Percentiles rank a stretch among this genome's conserved stretches.
These are phyloP conservation scores for Tolypocladium capitatum DNA, from an alignment of 2,329 filamentous ascomycete species.

Conservation along the genomic window DNA sequence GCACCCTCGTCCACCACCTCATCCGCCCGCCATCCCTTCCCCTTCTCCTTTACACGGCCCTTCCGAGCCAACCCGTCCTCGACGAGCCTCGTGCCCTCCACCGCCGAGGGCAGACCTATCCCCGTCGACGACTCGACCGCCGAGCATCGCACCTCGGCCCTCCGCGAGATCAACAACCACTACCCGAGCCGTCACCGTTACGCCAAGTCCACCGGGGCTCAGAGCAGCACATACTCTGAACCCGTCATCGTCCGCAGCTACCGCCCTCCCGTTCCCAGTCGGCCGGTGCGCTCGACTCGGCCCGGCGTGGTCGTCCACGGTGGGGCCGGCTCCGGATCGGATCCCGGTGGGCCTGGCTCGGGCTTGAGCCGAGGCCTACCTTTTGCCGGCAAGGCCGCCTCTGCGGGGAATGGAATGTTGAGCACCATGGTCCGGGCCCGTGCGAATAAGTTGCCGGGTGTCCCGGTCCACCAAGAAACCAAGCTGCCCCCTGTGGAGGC, in stretches of 20 bases:
- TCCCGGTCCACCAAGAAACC: slow-evolving; percentile 19
- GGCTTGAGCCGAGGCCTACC: slow-evolving; percentile 17
- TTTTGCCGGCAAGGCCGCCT: slow-evolving; percentile 17
- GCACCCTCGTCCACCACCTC: slow-evolving; percentile 10
- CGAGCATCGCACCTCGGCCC: slow-evolving; percentile 43
- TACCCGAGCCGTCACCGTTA: slow-evolving; percentile 44
- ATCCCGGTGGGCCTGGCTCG: slow-evolving; percentile 15
- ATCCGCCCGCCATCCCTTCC: slow-evolving; percentile 22
- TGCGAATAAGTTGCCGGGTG: slow-evolving; percentile 19
- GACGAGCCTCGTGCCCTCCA: slow-evolving; percentile 38
- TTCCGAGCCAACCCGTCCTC: slow-evolving; percentile 37
- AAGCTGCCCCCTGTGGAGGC: slow-evolving; percentile 49
- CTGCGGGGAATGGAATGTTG: slow-evolving; percentile 25
- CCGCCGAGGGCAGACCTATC: slow-evolving; percentile 41
- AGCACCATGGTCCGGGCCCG: slow-evolving; percentile 30
- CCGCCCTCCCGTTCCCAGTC: slow-evolving; percentile 30
- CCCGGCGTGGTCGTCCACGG: slow-evolving; percentile 15
- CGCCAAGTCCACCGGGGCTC: slow-evolving; percentile 41
- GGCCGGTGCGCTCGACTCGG: slow-evolving; percentile 16
- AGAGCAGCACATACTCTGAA: slow-evolving; percentile 47
- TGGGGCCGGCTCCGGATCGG: slow-evolving; percentile 13
- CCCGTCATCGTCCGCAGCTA: slow-evolving; percentile 55
- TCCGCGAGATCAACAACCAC: slow-evolving; percentile 45
- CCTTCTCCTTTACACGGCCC: slow-evolving; percentile 34
- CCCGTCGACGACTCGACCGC: slow-evolving; percentile 43